These are phyloP conservation scores for Synchytrium microbalum DNA, from an alignment of 371 early-diverging fungal species.

Conservation along the genomic window DNA sequence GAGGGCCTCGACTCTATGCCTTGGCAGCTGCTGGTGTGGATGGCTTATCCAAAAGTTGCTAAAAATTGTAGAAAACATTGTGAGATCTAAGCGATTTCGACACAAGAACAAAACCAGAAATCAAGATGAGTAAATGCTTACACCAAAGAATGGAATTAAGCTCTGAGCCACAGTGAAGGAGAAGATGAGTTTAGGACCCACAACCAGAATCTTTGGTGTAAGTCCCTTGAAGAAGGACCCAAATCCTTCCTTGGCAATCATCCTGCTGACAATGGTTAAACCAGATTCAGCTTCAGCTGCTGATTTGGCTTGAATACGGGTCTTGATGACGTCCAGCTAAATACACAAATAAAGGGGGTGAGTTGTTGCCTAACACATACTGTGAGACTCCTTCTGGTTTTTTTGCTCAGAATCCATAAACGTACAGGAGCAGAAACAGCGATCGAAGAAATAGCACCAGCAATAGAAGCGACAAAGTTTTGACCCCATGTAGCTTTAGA, in stretches of 20 bases:
- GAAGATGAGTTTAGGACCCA: constrained; percentile 97
- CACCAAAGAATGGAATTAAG: constrained; percentile 71
- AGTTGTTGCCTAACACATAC: background rate
- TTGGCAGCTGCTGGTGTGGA: background rate
- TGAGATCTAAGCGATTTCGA: background rate
- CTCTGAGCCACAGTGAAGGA: constrained; percentile 94
- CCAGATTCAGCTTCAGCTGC: constrained; percentile 86
- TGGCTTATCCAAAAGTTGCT: background rate
- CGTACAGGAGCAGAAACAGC: constrained; percentile 83
- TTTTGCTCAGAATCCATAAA: constrained; percentile 1
- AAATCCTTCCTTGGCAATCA: constrained; percentile 87
- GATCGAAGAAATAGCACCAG: constrained; percentile 91
- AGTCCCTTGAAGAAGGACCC: constrained; percentile 94
- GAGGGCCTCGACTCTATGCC: background rate
- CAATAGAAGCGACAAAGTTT: constrained; percentile 92
- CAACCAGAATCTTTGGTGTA: constrained; percentile 81
- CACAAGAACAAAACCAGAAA: background rate
- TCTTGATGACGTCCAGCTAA: constrained; percentile 86
- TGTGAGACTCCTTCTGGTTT: no score
- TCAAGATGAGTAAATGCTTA: background rate
- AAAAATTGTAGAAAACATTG: background rate
- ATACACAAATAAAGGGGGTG: background rate
- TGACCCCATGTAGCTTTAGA: constrained; percentile 93
- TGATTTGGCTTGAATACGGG: constrained; percentile 92
- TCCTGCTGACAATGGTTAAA: constrained; percentile 69